phyloP scores from a whole-genome alignment of 2,329 filamentous ascomycete species.

The Alternaria hordeiaustralica region DNA sequence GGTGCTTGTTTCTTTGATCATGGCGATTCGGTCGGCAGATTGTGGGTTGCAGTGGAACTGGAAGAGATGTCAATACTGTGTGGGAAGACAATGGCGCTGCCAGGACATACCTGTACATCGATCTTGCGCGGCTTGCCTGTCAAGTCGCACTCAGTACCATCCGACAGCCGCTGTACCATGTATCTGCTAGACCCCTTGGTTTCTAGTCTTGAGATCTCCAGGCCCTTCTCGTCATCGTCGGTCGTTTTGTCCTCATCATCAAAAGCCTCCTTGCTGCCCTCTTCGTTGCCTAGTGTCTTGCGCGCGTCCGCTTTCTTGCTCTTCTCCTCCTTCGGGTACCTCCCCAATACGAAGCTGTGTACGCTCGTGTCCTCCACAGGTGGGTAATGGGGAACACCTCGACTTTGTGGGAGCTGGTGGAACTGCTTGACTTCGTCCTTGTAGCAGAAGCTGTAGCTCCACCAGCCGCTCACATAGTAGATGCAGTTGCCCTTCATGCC shows the following conservation, averaged over 20 bases:
- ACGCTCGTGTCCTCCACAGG: conserved; percentile 79
- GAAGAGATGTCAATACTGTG: conserved; percentile 6
- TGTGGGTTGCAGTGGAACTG: conserved; percentile 80
- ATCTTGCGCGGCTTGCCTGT: conserved; percentile 82
- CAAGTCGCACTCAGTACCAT: conserved; percentile 84
- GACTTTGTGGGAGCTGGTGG: conserved; percentile 76
- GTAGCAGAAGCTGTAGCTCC: conserved; percentile 96
- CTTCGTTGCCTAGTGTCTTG: conserved; percentile 40
- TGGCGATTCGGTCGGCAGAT: conserved; percentile 77
- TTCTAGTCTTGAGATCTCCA: conserved; percentile 69
- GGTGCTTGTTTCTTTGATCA: conserved; percentile 91
- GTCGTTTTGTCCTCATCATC: conserved; percentile 38
- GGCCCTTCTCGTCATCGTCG: conserved; percentile 31
- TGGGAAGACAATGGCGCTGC: conserved; percentile 7
- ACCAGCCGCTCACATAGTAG: conserved; percentile 88
- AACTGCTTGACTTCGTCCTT: conserved; percentile 87
- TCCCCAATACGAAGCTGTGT: conserved; percentile 78
- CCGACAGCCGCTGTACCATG: conserved; percentile 79
- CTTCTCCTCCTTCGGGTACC: conserved; percentile 51
- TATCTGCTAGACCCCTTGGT: conserved; percentile 85
- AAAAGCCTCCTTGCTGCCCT: conserved; percentile 36
- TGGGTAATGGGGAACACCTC: conserved; percentile 70
- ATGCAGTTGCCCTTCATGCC: conserved; percentile 81
- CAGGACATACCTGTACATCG: conserved; percentile 69
- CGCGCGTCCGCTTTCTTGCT: conserved; percentile 30